phyloP scores from a whole-genome alignment of 129 eudicot genomes.

The Saussurea involucrata region DNA sequence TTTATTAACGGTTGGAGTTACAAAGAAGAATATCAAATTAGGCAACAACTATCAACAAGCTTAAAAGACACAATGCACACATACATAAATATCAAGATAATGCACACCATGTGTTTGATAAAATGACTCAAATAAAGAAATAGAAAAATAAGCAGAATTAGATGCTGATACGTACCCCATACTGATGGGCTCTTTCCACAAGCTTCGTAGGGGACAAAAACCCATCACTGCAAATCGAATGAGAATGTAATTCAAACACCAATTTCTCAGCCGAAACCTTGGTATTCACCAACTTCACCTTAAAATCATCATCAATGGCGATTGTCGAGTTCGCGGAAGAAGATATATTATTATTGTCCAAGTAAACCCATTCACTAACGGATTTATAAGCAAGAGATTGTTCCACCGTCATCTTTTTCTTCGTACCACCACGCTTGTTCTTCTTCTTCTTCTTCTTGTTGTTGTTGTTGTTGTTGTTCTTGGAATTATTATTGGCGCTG shows the following conservation, averaged over 20 bases:
- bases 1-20: not conserved
- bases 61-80: not conserved
- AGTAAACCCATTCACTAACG: conserved; percentile 81
- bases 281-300: conserved; percentile 41
- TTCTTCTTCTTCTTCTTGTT: conserved; percentile 80
- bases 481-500: conserved; percentile 16
- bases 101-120: conserved; percentile 25
- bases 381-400: conserved; percentile 67
- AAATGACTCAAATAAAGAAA: not conserved
- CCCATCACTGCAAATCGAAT: conserved; percentile 91
- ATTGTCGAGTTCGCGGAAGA: conserved; percentile 4
- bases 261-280: conserved; percentile 60
- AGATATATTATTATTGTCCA: conserved; percentile 35
- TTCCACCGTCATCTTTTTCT: conserved; percentile 67
- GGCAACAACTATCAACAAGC: not conserved
- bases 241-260: conserved; percentile 87
- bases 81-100: not conserved
- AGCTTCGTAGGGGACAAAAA: conserved; percentile 85
- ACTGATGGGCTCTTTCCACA: conserved; percentile 88
- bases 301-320: conserved; percentile 53
- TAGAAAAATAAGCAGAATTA: not conserved
- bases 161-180: conserved; percentile 64
- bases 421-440: conserved; percentile 80
- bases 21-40: not conserved
- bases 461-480: not conserved